Base-by-base conservation (phyloP, 441 rosid species). In the Populus hybrid region DNA sequence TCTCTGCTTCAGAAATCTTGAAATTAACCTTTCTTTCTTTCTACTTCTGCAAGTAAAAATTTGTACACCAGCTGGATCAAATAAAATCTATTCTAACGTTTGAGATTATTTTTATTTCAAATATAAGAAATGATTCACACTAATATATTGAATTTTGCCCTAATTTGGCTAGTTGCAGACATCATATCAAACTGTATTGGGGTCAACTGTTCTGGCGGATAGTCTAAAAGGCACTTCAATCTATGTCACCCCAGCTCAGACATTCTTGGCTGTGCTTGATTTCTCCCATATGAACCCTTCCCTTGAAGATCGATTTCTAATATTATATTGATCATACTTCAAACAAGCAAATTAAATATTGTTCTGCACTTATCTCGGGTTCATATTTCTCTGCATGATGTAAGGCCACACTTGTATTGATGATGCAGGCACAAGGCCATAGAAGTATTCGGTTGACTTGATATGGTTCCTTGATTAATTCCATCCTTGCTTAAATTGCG, bases 141-240 rank as follows among this genome's bases (percentile, higher is more conserved):
- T 71, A 38, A 38, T 28, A 10, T 63, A 70, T 38, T 71, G 6
- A n/a, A 28, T 16, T 9, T 18, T 28, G 9, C 28, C 8, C n/a
- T 64, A 30, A 65, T 77, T 12, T 64, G 35, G 18, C 57, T 57
- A 38, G 67, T 46, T 76, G 23, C 23, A 46, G 9, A 36, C 32
- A 30, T 30, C 28, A 34, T 28, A 74, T 73, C 23, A 28, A 26
- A 68, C 21, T 74, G 74, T 18, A 3, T 26, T 32, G 24, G 30
- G 12, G 78, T 79, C 74, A 74, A 74, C 81, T 69, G 66, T 30
- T 34, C 53, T 38, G 66, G 42, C 32, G 30, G 74, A 42, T 30
- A 69, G 30, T 12, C 59, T 53, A 36, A 50, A 75, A 50, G 18
- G n/a, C 21, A 9, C 11, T 30, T 36, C 14, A 63, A 18, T 16